phyloP scores from a whole-genome alignment of 768 basidiomycete genomes.

The Dentipellis fragilis region DNA sequence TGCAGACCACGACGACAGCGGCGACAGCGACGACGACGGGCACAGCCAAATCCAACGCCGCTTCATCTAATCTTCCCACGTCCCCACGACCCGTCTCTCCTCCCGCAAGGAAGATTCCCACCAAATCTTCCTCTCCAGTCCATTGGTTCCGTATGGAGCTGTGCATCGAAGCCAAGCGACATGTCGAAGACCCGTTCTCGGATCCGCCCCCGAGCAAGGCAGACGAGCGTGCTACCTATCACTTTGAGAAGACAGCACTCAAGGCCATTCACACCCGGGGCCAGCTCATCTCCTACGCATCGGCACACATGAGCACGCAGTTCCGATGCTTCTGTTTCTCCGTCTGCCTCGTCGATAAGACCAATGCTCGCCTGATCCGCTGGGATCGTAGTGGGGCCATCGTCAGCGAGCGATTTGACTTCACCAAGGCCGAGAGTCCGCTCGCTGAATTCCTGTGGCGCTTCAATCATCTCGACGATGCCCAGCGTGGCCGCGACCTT shows the following conservation, averaged over 20 bases:
- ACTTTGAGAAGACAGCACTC: neutral
- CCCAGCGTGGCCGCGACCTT: neutral
- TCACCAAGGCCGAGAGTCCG: no score
- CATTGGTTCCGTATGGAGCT: neutral
- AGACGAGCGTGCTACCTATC: neutral
- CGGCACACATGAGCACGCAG: neutral
- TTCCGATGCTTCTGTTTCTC: neutral
- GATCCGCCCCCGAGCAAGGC: neutral
- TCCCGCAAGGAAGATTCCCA: neutral
- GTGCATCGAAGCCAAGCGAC: neutral
- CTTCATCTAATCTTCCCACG: no score
- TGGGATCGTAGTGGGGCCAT: conserved; percentile 5
- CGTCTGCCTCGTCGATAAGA: neutral
- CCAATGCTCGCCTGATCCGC: neutral
- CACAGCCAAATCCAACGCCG: no score
- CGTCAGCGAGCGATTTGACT: neutral
- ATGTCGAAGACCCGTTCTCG: neutral
- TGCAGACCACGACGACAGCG: no score
- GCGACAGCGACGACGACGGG: no score
- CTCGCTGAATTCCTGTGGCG: conserved; percentile 1
- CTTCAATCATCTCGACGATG: neutral
- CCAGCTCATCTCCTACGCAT: neutral
- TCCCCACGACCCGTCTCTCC: neutral
- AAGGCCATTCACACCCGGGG: neutral
- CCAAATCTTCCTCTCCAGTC: neutral